Conservation (phyloP, 257 asterid genomes). For the Forsythia suspensa region DNA sequence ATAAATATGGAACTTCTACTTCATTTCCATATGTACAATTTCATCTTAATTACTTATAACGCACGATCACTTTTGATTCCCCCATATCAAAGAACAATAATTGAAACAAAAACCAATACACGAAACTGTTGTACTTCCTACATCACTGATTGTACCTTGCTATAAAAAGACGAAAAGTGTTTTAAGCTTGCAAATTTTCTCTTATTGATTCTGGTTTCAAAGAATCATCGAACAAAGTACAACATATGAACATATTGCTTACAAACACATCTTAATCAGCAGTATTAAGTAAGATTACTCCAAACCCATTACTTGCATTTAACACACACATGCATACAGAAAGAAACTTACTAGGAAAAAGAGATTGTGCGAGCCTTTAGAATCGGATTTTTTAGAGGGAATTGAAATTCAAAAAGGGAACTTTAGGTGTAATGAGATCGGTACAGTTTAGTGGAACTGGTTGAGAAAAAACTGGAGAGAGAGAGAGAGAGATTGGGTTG, state of each 20-base stretch:
- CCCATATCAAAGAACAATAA: not conserved
- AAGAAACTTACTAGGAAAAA: not conserved
- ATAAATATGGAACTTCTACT: not conserved
- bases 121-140: not conserved
- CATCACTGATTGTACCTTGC: not conserved
- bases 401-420: not conserved
- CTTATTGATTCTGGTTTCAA: not conserved
- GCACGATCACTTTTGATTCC: not conserved
- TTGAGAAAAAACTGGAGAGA: not conserved
- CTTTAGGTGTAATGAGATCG: not conserved
- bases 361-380: not conserved
- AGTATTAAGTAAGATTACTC: not conserved
- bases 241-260: not conserved
- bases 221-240: not conserved
- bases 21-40: not conserved
- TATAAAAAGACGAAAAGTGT: not conserved
- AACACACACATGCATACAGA: not conserved
- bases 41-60: not conserved
- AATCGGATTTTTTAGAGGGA: not conserved
- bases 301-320: not conserved
- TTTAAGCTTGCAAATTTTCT: not conserved
- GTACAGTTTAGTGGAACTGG: not conserved
- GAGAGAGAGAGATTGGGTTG: not conserved
- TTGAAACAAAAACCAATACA: not conserved
- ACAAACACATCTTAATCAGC: not conserved